phyloP scores from a whole-genome alignment of 352 stramenopile species.

The Phytophthora crassamura region DNA sequence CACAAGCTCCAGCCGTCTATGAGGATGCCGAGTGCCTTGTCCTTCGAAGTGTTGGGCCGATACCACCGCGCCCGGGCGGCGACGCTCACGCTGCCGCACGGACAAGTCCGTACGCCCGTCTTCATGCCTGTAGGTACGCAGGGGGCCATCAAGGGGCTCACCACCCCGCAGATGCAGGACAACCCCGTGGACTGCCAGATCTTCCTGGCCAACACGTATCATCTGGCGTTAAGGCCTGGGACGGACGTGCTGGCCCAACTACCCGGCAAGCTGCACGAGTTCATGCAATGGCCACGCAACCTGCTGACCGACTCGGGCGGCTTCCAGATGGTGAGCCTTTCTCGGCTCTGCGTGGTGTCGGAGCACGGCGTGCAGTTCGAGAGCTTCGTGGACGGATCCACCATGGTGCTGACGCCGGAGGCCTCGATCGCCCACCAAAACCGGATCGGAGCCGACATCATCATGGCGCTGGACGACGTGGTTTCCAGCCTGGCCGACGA shows the following conservation, averaged over 20 bases:
- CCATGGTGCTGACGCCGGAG: slow-evolving; percentile 96
- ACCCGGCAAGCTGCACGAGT: slow-evolving; percentile 93
- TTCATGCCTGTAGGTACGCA: slow-evolving; percentile 99
- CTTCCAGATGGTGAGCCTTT: slow-evolving; percentile 98
- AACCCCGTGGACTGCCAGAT: slow-evolving; percentile 88
- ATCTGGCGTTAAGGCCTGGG: slow-evolving; percentile 94
- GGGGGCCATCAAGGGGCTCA: slow-evolving; percentile 95
- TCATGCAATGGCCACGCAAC: slow-evolving; percentile 95
- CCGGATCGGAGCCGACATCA: slow-evolving; percentile 97
- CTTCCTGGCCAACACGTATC: slow-evolving; percentile 98
- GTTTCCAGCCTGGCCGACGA: slow-evolving; percentile 91
- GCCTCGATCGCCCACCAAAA: slow-evolving; percentile 94
- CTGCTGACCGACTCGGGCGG: slow-evolving; percentile 97
- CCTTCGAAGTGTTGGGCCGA: slow-evolving; percentile 51
- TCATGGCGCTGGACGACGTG: slow-evolving; percentile 99
- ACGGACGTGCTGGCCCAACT: slow-evolving; percentile 86
- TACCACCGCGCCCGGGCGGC: slow-evolving; percentile 70
- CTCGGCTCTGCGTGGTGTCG: slow-evolving; percentile 95
- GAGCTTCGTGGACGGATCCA: slow-evolving; percentile 90
- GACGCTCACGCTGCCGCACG: slow-evolving; percentile 86
- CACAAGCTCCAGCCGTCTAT: slow-evolving; percentile 2
- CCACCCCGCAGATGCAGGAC: slow-evolving; percentile 77
- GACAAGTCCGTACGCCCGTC: slow-evolving; percentile 90
- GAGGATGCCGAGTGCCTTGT: slow-evolving; percentile 61
- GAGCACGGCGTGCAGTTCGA: slow-evolving; percentile 76